A percentile compares a stretch with the other conserved stretches of the same genome.
phyloP scores from a whole-genome alignment of 176 grass and related monocot genomes.

The Cenchrus purpureus region DNA sequence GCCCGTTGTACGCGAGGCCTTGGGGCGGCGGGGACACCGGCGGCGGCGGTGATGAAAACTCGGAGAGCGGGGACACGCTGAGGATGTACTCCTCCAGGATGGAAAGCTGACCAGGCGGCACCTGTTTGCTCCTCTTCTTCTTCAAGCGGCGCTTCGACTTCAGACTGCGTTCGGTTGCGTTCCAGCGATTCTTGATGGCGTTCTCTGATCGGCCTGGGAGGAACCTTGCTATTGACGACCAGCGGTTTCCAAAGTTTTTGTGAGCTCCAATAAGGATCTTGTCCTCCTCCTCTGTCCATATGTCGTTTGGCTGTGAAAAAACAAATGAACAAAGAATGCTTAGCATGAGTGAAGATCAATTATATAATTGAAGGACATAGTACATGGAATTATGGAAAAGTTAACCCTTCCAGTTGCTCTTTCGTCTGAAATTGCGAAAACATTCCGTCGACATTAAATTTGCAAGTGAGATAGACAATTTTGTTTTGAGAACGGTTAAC shows the following conservation, averaged over 20 bases:
- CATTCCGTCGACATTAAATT: background rate
- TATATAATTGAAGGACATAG: background rate
- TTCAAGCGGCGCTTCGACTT: slow-evolving; percentile 49
- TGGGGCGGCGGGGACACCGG: background rate
- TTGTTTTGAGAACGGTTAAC: too few species aligned
- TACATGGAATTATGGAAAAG: background rate
- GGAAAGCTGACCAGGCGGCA: slow-evolving; percentile 26
- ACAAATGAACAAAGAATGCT: background rate
- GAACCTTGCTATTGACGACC: slow-evolving; percentile 60
- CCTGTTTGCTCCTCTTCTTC: slow-evolving; percentile 57
- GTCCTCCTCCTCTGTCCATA: slow-evolving; percentile 74
- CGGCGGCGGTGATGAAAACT: background rate
- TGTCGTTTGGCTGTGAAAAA: slow-evolving; percentile 55
- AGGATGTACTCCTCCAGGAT: slow-evolving; percentile 71
- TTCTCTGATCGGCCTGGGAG: slow-evolving; percentile 76
- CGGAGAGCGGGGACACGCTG: background rate
- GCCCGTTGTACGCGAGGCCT: background rate
- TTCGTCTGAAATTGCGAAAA: background rate
- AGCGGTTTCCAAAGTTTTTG: slow-evolving; percentile 57
- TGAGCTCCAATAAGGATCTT: slow-evolving; percentile 55
- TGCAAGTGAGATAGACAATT: background rate
- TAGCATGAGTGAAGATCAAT: background rate
- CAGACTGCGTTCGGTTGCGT: slow-evolving; percentile 69
- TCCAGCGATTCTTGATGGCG: slow-evolving; percentile 89
- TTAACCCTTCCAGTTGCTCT: too few species aligned